Evolutionary conservation across 2,329 filamentous ascomycete genomes (phyloP).

Genomic region (Claviceps spartinae): DNA sequence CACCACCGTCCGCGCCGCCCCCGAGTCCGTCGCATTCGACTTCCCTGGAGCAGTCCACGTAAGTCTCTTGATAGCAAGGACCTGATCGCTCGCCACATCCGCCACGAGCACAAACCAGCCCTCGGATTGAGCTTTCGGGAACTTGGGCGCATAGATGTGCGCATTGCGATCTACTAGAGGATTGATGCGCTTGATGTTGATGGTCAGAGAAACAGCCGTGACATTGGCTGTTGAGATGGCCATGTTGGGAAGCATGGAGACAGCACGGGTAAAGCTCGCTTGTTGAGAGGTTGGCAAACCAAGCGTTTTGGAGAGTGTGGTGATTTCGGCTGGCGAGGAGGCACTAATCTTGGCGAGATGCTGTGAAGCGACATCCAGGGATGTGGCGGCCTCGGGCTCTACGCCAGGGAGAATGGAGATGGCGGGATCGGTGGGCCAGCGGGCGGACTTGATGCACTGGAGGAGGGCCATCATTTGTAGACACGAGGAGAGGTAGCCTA

Average conservation of each 20-base stretch:
- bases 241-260: conserved; percentile 56
- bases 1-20: conserved; percentile 28
- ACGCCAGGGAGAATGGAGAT: conserved; percentile 70
- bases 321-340: conserved; percentile 21
- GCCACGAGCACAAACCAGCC: conserved; percentile 80
- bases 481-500: conserved; percentile 68
- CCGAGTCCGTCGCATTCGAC: conserved; percentile 31
- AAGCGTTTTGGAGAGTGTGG: conserved; percentile 35
- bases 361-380: conserved; percentile 19
- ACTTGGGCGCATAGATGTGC: conserved; percentile 73
- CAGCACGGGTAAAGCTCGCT: conserved; percentile 41
- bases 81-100: conserved; percentile 53
- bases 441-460: conserved; percentile 82
- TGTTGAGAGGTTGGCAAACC: conserved; percentile 30
- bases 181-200: conserved; percentile 56
- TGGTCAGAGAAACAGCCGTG: conserved; percentile 48
- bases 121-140: conserved; percentile 89
- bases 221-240: conserved; percentile 45
- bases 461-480: conserved; percentile 72
- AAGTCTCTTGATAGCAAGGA: conserved; percentile 75
- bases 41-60: conserved; percentile 46
- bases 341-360: conserved; percentile 28
- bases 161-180: conserved; percentile 49
- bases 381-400: conserved; percentile 23
- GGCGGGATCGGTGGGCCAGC: conserved; percentile 76